Base-by-base conservation (phyloP, 164 flowering plant species). In the Nymphaea thermarum region DNA sequence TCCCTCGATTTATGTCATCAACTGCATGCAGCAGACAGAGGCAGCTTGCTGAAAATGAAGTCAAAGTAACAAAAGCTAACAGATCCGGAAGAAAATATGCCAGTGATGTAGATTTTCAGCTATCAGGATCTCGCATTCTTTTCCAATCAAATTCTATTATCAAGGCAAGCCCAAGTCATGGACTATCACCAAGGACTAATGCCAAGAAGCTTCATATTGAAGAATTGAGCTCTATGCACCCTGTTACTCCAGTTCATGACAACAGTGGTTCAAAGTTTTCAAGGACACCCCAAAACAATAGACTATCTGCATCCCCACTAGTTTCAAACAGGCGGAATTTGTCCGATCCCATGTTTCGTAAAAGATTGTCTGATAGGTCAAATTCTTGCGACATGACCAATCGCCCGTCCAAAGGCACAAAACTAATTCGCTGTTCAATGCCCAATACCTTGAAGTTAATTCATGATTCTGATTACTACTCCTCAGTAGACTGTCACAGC, bases 1-100 rank as follows among this genome's bases (percentile, higher is more conserved):
- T 83, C 66, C 93, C 96, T 70, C 87, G 86, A 18, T 90, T 90
- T 80, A 90, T 90, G 96, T 76, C 77, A 43, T 80, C 96, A 25
- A 90, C 96, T 4, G 84, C 62, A 2, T 88, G 87, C 16, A 86
- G 93, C 74, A 85, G 90, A n/a, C 85, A 79, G 17, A 84, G 91
- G 76, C 77, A 77, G 64, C 74, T 67, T 66, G 63, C 77, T 51
- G 88, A 86, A 44, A 80, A 62, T 59, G 84, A 82, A 65, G 77
- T 66, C 59, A 71, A 64, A 66, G 68, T 73, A 51, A 0, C 72
- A 3, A 85, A 70, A 77, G 73, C 71, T 44, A 60, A 73, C 70
- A 80, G 74, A 70, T 75, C 82, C 6, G 76, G 68, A 61, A 42
- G 77, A 43, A 82, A 80, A 75, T 80, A 74, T 53, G 82, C 84